A percentile compares a stretch with the other conserved stretches of the same genome.
These are phyloP conservation scores for Bidens hawaiensis DNA, from an alignment of 140 eudicot genomes.

Conservation along the genomic window DNA sequence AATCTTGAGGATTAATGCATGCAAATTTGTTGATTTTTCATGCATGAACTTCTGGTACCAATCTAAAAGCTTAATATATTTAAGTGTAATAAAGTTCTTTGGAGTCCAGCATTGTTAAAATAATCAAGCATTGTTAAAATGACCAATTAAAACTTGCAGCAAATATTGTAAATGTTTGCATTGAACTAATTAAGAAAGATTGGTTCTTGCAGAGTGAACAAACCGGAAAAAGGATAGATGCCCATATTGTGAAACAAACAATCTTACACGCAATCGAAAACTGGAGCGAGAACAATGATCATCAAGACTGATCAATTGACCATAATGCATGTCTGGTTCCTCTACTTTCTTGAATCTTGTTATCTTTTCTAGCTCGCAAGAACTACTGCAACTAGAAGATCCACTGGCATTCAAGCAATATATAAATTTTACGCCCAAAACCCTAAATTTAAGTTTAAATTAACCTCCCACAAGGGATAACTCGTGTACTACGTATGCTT, in stretches of 20 bases:
- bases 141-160: background rate
- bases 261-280: conserved; percentile 65
- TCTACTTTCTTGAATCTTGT: conserved; percentile 13
- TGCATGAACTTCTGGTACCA: conserved; percentile 10
- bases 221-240: conserved; percentile 54
- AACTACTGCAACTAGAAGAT: conserved; percentile 18
- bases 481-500: conserved; percentile 12
- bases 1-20: conserved; percentile 15
- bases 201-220: conserved; percentile 50
- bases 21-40: conserved; percentile 7
- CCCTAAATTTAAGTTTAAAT: conserved; percentile 17
- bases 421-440: conserved; percentile 12
- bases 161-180: background rate
- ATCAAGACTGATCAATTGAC: conserved; percentile 27
- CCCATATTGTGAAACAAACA: conserved; percentile 68
- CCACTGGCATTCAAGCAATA: conserved; percentile 11
- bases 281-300: conserved; percentile 51
- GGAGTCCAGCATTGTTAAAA: background rate
- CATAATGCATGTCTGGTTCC: background rate
- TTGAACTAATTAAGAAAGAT: background rate
- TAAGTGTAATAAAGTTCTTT: background rate
- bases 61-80: background rate
- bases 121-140: too few relatives aligned
- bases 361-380: conserved; percentile 14
- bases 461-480: conserved; percentile 9